Base-by-base conservation (phyloP, 2,329 filamentous ascomycete genomes). In the Verticillium tricorpus region DNA sequence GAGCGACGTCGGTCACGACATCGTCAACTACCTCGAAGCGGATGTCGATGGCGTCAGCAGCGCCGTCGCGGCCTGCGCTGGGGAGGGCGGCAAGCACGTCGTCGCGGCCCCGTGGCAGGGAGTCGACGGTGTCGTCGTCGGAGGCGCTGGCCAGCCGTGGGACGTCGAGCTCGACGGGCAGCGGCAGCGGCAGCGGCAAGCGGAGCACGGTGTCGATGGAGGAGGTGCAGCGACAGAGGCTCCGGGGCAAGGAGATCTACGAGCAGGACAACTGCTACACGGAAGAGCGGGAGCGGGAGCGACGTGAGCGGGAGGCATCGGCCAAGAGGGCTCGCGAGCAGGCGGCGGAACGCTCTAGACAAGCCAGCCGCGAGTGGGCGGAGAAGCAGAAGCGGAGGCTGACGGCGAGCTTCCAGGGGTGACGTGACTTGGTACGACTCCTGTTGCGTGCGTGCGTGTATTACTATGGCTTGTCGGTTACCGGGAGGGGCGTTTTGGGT, bases 331-430 rank as follows among this genome's bases (percentile, higher is more conserved):
- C 85, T 8, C 78, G 86, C 55, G 81, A 86, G 67, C 78, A 86
- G 67, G 86, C 86, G 28, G 85, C 86, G 11, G 85, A 89, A 72
- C 79, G 83, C 68, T 85, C 84, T 60, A 80, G 86, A 60, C 77
- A 80, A 69, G 79, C 83, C 62, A 85, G 85, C 66, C 80, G 85
- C 37, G 83, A 87, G 67, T 88, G 86, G 85, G 85, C 85, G 12
- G 84, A 87, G 69, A 86, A 82, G 73, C 82, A 84, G 69, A 77
- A 77, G 40, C 75, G 71, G 19, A 22, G 31, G 12, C 54, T 50
- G 45, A 50, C 45, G 45, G 45, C 45, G 19, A 50, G 45, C 45
- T 25, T 50, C 9, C n/a, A 50, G 19, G 45, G 39, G 15, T 45
- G 39, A 45, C 25, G 28, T 28, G 28, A 28, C 28, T 28, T 28